These are phyloP conservation scores for Mentha longifolia DNA, from an alignment of 257 asterid genomes.

Conservation along the genomic window DNA sequence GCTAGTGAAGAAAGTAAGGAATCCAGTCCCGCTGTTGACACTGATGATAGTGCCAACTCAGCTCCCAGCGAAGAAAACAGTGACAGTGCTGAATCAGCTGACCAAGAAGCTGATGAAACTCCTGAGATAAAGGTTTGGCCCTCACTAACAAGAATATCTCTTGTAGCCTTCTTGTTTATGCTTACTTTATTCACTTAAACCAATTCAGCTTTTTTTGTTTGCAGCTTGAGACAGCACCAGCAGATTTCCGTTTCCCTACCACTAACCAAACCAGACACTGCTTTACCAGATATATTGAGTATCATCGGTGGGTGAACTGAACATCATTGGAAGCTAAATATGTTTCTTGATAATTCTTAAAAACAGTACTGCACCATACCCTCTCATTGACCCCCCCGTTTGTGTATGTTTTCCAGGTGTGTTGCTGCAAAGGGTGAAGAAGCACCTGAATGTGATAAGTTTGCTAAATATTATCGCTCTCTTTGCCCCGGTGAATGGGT, in stretches of 20 bases:
- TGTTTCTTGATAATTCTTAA: constrained; percentile 13
- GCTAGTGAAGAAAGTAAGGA: constrained; percentile 53
- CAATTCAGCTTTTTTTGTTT: neutral
- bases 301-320: constrained; percentile 68
- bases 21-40: constrained; percentile 51
- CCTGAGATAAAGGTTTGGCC: constrained; percentile 69
- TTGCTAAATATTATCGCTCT: constrained; percentile 90
- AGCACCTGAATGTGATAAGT: constrained; percentile 92
- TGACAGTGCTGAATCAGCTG: constrained; percentile 49
- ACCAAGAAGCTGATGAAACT: constrained; percentile 66
- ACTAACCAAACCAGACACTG: constrained; percentile 97
- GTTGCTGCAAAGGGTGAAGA: constrained; percentile 89
- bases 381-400: constrained; percentile 16
- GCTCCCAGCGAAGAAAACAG: constrained; percentile 51
- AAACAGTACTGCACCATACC: neutral
- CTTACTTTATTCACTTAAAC: constrained; percentile 26
- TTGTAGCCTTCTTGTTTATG: constrained; percentile 1
- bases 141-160: neutral
- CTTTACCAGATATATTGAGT: constrained; percentile 92
- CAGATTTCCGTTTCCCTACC: constrained; percentile 96
- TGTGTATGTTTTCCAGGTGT: constrained; percentile 60
- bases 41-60: constrained; percentile 31
- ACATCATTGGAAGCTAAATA: constrained; percentile 10
- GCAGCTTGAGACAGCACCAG: constrained; percentile 97
- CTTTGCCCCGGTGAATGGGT: constrained; percentile 99